Percentiles rank a stretch among this genome's conserved stretches.
Evolutionary conservation across 306 rosid species (phyloP).

Genomic region (Arachis hypogaea): DNA sequence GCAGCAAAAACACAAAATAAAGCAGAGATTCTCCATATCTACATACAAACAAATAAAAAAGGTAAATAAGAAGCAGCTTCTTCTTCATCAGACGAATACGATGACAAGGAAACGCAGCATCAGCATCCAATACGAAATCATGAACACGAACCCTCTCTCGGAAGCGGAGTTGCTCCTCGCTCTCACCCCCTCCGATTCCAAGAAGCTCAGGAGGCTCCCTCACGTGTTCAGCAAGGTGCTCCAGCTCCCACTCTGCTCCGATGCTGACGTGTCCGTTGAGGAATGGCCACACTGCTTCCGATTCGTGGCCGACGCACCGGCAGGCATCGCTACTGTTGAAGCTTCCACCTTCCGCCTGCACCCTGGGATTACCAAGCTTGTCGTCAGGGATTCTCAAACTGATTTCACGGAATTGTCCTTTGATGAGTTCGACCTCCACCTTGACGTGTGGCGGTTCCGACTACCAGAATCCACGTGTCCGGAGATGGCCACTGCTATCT

Average conservation of each 20-base stretch:
- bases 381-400: constrained; percentile 54
- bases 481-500: constrained; percentile 70
- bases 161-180: constrained; percentile 50
- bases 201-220: constrained; percentile 73
- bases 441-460: constrained; percentile 82
- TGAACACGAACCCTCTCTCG: constrained; percentile 42
- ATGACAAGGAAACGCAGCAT: constrained; percentile 71
- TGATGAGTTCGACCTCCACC: constrained; percentile 72
- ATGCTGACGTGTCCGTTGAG: constrained; percentile 65
- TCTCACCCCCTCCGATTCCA: constrained; percentile 32
- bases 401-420: constrained; percentile 49
- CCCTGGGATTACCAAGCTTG: constrained; percentile 78
- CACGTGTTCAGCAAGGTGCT: constrained; percentile 78
- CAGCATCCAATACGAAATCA: constrained; percentile 48
- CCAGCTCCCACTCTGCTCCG: constrained; percentile 76
- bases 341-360: constrained; percentile 68
- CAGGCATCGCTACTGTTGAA: constrained; percentile 44
- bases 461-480: constrained; percentile 76
- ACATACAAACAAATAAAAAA: no score
- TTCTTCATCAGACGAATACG: no score
- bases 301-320: constrained; percentile 58
- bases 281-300: constrained; percentile 71
- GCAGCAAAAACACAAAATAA: not conserved
- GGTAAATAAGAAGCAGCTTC: not conserved
- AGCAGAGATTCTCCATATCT: no score